Evolutionary conservation across 768 basidiomycete genomes (phyloP).

Genomic region (Tricholoma matsutake): DNA sequence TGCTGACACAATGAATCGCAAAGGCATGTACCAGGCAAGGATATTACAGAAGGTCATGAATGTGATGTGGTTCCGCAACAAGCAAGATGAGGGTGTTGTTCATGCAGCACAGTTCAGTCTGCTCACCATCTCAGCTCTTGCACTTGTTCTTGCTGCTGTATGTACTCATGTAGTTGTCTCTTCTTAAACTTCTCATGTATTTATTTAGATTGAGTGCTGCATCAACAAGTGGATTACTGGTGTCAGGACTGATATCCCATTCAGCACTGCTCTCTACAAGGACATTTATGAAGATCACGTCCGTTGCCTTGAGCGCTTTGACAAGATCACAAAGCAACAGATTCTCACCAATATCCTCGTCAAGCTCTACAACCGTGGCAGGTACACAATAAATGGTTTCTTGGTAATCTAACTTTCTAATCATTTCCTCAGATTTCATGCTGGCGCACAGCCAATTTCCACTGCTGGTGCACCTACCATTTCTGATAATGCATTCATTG

Average conservation of each 20-base stretch:
- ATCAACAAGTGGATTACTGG: too few relatives aligned
- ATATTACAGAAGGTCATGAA: constrained; percentile 24
- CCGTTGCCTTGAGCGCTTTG: background rate
- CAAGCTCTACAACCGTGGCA: background rate
- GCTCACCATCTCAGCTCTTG: constrained; percentile 8
- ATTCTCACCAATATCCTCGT: background rate
- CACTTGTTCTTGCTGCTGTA: constrained; percentile 15
- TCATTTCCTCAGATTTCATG: background rate
- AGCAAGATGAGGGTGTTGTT: constrained; percentile 21
- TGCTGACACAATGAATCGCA: background rate
- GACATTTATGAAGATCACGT: background rate
- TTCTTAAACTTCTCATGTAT: background rate
- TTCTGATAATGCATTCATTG: background rate
- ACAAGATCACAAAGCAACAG: background rate
- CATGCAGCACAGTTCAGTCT: constrained; percentile 22
- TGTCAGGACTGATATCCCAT: constrained; percentile 11
- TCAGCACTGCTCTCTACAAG: constrained; percentile 12
- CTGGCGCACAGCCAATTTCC: background rate
- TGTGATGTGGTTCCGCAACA: constrained; percentile 24
- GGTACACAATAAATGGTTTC: background rate
- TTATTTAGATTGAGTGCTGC: background rate
- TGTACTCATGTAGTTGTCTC: constrained; percentile 1
- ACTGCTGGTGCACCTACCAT: background rate
- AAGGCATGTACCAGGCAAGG: constrained; percentile 22
- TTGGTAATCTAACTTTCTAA: background rate